phyloP scores from a whole-genome alignment of 2,329 filamentous ascomycete genomes.

The Neoarthrinium moseri region DNA sequence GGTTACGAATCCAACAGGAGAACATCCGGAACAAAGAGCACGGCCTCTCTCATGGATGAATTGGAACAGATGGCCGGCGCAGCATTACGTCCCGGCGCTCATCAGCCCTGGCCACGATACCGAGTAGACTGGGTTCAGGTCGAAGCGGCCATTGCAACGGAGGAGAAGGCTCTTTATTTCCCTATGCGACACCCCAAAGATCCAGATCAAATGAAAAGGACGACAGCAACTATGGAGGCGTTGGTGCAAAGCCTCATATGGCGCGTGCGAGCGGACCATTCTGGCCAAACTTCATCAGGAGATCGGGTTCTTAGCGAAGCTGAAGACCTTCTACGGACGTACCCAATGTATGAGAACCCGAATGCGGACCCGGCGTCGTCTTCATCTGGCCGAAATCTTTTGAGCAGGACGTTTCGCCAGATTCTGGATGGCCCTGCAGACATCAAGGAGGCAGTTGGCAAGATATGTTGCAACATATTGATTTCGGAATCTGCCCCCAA shows the following conservation, averaged over 20 bases:
- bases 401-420: slow-evolving; percentile 24
- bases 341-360: slow-evolving; percentile 23
- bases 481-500: slow-evolving; percentile 60
- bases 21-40: not conserved
- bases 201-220: slow-evolving; percentile 7
- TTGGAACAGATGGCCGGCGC: slow-evolving; percentile 17
- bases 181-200: slow-evolving; percentile 20
- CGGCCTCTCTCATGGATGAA: slow-evolving; percentile 19
- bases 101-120: slow-evolving; percentile 18
- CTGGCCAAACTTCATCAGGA: slow-evolving; percentile 3
- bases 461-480: slow-evolving; percentile 66
- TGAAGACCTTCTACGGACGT: slow-evolving; percentile 13
- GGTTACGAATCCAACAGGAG: not conserved
- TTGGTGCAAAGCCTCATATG: slow-evolving; percentile 10
- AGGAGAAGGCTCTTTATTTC: slow-evolving; percentile 17
- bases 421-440: slow-evolving; percentile 22
- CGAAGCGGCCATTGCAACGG: slow-evolving; percentile 21
- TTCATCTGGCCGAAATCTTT: slow-evolving; percentile 14
- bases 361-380: slow-evolving; percentile 10
- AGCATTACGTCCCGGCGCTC: slow-evolving; percentile 12
- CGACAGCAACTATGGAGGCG: slow-evolving; percentile 7
- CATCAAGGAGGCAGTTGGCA: slow-evolving; percentile 32
- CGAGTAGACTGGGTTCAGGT: slow-evolving; percentile 25
- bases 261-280: not conserved
- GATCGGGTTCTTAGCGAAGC: slow-evolving; percentile 15